Evolutionary conservation across 176 grass and related monocot genomes (phyloP), one percentile per base, ranked within the genome.

Genomic region (Eleusine coracana): DNA sequence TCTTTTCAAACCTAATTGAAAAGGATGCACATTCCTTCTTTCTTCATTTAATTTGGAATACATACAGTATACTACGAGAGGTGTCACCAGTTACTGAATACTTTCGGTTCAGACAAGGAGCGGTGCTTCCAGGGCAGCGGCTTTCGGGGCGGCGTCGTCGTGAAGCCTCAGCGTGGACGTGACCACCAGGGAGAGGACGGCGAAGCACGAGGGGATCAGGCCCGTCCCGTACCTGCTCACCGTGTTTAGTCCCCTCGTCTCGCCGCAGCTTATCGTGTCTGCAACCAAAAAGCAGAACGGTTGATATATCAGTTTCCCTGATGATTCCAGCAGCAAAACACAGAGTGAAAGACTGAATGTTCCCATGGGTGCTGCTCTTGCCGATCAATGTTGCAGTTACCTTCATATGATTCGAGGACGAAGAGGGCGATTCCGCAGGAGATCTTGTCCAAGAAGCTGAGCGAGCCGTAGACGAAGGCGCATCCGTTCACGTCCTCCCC

Each of bases 401-500:
- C 90, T 89, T 94, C 86, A 45, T 91, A 94, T 4, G 92, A 94
- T 68, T 94, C 89, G 20, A 94, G 92, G 3, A 86, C 86, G 72
- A 87, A 94, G 18, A 94, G 64, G 4, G 92, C 86, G 67, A 94
- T 68, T 13, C 92, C 92, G 49, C 89, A 94, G 7, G 86, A 94
- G 21, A 91, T 84, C 89, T 91, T 94, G 81, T 94, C 92, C 77
- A 89, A 4, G 84, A 94, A 94, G 85, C 92, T 94, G 15, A 94
- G 87, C 10, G 92, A 94, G 58, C 92, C 89, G 38, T 91, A 94
- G 54, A 94, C 89, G 66, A 94, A 91, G 16, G 86, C 89, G 66
- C 73, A 79, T 28, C 92, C 89, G 67, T 94, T 91, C 31, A 94
- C 18, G 59, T 94, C 89, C 37, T 94, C 89, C 4, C 89, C 92